A percentile compares a stretch with the other conserved stretches of the same genome.
Evolutionary conservation across 179 eudicot species (phyloP).

Genomic region (Nepenthes alata): DNA sequence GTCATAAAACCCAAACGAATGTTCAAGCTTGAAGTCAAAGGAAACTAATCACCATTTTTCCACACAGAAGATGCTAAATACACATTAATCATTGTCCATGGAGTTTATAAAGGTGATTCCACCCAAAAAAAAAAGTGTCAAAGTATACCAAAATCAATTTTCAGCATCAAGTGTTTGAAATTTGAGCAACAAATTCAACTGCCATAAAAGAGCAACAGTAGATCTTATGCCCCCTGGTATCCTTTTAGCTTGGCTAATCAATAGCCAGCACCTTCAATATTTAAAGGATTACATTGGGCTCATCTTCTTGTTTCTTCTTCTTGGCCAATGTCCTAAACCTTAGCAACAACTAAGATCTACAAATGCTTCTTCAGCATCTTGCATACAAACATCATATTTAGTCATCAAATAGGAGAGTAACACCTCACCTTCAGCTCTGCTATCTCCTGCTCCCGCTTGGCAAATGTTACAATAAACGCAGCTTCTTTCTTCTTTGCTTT

Average conservation of each 20-base stretch:
- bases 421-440: constrained; percentile 80
- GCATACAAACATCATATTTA: neutral
- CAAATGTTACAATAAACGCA: constrained; percentile 88
- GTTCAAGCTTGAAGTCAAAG: no score
- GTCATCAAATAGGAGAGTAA: neutral
- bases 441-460: constrained; percentile 96
- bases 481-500: constrained; percentile 98
- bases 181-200: neutral
- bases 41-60: no score
- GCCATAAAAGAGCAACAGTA: neutral
- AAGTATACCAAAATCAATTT: no score
- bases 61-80: no score
- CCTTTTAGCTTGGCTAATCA: no score
- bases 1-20: no score
- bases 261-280: no score
- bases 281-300: no score
- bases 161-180: no score
- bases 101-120: neutral
- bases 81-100: no score
- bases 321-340: neutral
- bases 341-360: neutral
- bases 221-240: neutral
- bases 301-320: no score
- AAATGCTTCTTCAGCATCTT: neutral
- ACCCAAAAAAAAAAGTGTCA: neutral